A percentile compares a stretch with the other conserved stretches of the same genome.
Conservation (phyloP, 257 asterid species). For the Solanum rostratum region DNA sequence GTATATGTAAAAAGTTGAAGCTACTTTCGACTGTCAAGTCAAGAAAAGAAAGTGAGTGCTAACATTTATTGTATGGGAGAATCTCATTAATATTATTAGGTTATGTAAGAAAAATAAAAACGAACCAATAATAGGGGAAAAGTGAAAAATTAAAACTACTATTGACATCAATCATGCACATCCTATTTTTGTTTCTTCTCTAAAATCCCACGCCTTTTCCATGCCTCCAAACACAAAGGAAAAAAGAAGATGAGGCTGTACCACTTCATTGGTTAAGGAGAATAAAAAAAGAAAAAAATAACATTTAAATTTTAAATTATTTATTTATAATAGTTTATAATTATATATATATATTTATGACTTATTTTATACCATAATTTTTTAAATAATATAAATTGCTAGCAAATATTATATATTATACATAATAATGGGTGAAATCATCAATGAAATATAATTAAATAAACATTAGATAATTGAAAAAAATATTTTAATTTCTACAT, state of each 20-base stretch:
- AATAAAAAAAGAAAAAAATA: not conserved
- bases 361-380: no score
- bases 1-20: no score
- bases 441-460: no score
- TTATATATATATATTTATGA: not conserved
- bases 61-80: not conserved
- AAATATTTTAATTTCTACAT: no score
- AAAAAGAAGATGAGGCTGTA: not conserved
- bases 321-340: not conserved
- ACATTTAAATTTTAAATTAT: not conserved
- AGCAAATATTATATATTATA: no score
- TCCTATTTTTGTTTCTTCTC: not conserved
- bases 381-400: no score
- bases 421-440: no score
- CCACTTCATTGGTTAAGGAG: not conserved
- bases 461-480: no score
- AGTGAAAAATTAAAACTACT: not conserved
- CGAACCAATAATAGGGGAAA: not conserved
- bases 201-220: not conserved
- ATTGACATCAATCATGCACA: not conserved
- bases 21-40: no score
- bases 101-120: no score
- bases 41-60: no score
- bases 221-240: not conserved
- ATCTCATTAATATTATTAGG: not conserved